A percentile compares a stretch with the other conserved stretches of the same genome.
These are phyloP conservation scores for Amanita jacksonii DNA, from an alignment of 768 basidiomycete genomes.

Conservation along the genomic window DNA sequence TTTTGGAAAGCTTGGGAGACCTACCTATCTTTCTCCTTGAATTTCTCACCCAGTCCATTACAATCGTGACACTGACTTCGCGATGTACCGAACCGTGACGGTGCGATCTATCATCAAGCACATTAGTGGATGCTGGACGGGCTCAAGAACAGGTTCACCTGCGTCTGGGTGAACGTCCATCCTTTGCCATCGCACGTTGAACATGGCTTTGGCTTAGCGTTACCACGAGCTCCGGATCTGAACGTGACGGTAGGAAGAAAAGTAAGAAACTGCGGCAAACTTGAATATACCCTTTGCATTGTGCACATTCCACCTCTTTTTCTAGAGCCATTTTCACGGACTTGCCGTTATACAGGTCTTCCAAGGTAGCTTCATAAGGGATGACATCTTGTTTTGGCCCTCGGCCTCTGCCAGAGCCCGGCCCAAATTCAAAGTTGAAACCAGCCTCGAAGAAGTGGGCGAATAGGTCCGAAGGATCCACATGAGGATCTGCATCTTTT, in stretches of 20 bases:
- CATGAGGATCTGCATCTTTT: constrained; percentile 37
- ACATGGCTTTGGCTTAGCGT: constrained; percentile 80
- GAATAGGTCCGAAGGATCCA: constrained; percentile 64
- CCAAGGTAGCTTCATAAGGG: constrained; percentile 77
- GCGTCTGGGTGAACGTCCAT: constrained; percentile 51
- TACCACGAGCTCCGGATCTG: constrained; percentile 76
- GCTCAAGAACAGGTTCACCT: constrained; percentile 18
- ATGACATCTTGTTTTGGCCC: constrained; percentile 65
- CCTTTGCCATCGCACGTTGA: constrained; percentile 79
- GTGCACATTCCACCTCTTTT: constrained; percentile 67
- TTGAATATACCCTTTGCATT: constrained; percentile 64
- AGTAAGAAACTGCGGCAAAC: neutral
- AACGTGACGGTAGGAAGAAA: constrained; percentile 9
- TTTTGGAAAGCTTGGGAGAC: constrained; percentile 11
- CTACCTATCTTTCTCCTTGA: constrained; percentile 80
- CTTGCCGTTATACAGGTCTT: constrained; percentile 91
- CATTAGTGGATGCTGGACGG: neutral
- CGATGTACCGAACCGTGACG: constrained; percentile 38
- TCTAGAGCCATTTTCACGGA: constrained; percentile 84
- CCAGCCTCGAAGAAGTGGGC: constrained; percentile 58
- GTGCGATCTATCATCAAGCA: constrained; percentile 25
- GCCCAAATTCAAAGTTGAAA: constrained; percentile 61
- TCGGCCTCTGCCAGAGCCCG: constrained; percentile 34
- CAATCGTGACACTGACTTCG: constrained; percentile 61
- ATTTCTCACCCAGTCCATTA: constrained; percentile 54